Evolutionary conservation across 2,329 filamentous ascomycete species (phyloP).

Genomic region (Kalmusia sp.): DNA sequence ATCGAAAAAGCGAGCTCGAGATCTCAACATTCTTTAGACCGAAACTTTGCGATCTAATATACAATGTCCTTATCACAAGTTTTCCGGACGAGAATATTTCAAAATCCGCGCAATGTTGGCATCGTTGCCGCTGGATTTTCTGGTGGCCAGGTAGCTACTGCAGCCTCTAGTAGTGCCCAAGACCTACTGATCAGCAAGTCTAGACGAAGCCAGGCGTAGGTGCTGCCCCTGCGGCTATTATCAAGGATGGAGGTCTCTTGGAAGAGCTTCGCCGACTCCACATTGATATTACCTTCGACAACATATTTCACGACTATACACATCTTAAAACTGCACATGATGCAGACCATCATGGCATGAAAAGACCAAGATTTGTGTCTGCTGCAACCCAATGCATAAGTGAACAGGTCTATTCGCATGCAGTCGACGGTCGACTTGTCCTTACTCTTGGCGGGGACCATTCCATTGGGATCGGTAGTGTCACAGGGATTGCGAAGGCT

Average conservation of each 20-base stretch:
- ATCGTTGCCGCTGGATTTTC: too few relatives aligned
- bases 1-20: too few relatives aligned
- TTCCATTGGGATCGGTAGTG: slow-evolving; percentile 92
- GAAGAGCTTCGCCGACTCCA: slow-evolving; percentile 83
- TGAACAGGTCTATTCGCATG: slow-evolving; percentile 86
- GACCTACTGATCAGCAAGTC: too few relatives aligned
- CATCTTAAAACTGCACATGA: slow-evolving; percentile 75
- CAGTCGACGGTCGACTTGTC: slow-evolving; percentile 81
- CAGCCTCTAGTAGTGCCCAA: too few relatives aligned
- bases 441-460: slow-evolving; percentile 96
- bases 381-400: slow-evolving; percentile 82
- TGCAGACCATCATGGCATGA: slow-evolving; percentile 88
- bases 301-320: slow-evolving; percentile 80
- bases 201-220: slow-evolving; percentile 92
- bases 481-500: slow-evolving; percentile 86
- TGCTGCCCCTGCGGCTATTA: slow-evolving; percentile 85
- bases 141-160: too few relatives aligned
- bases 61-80: too few relatives aligned
- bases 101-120: too few relatives aligned
- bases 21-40: too few relatives aligned
- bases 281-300: slow-evolving; percentile 87
- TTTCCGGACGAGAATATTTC: too few relatives aligned
- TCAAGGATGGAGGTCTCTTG: slow-evolving; percentile 86
- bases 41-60: too few relatives aligned
- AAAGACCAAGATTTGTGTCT: slow-evolving; percentile 86